A percentile compares a stretch with the other conserved stretches of the same genome.
phyloP scores from a whole-genome alignment of 148 eudicot species.

The Fagopyrum tataricum region DNA sequence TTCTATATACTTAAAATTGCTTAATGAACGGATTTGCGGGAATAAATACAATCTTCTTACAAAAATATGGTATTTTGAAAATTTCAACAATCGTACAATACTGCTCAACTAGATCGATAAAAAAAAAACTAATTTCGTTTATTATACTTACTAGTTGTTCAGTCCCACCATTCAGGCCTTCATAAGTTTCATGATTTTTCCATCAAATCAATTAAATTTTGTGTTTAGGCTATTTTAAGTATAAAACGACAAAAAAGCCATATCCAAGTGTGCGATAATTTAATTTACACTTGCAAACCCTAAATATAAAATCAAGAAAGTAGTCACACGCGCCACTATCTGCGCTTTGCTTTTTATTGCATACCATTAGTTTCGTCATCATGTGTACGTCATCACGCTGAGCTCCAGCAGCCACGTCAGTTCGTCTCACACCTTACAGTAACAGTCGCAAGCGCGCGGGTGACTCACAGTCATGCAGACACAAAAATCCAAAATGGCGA shows the following conservation, averaged over 20 bases:
- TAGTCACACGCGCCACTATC: background rate
- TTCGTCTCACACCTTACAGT: background rate
- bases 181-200: background rate
- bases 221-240: too few relatives aligned
- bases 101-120: too few relatives aligned
- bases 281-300: background rate
- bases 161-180: background rate
- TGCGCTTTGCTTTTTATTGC: background rate
- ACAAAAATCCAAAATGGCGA: background rate
- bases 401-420: background rate
- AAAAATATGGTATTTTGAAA: too few relatives aligned
- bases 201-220: background rate
- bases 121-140: too few relatives aligned
- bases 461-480: background rate
- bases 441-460: background rate
- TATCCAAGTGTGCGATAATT: background rate
- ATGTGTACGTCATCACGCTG: background rate
- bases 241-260: background rate
- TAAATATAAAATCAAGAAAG: background rate
- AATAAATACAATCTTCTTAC: too few relatives aligned
- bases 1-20: too few relatives aligned
- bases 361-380: background rate
- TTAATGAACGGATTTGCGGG: too few relatives aligned
- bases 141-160: too few relatives aligned
- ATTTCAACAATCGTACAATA: too few relatives aligned